Conservation (phyloP, 345 rosid species). For the Moricandia moricandioides region DNA sequence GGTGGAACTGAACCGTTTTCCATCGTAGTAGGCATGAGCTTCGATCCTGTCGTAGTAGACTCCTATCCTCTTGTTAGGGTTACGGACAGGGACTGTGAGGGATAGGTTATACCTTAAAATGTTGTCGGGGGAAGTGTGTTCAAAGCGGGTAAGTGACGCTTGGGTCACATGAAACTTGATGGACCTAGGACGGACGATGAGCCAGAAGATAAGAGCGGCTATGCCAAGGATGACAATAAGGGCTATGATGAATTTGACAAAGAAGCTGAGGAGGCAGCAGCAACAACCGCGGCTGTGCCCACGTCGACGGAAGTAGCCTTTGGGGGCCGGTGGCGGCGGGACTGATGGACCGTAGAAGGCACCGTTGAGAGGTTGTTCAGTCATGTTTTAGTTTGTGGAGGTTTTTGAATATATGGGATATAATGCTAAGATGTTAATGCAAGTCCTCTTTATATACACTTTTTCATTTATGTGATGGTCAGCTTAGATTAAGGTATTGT, state of each 20-base stretch:
- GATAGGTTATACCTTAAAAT: conserved; percentile 44
- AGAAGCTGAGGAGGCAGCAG: conserved; percentile 56
- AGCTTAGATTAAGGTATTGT: conserved; percentile 16
- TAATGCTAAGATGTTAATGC: conserved; percentile 15
- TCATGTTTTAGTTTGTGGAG: conserved; percentile 23
- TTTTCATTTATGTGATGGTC: conserved; percentile 20
- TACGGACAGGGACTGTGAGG: conserved; percentile 53
- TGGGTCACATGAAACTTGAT: conserved; percentile 50
- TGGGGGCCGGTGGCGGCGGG: conserved; percentile 51
- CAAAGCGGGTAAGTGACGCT: conserved; percentile 49
- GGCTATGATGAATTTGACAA: conserved; percentile 45
- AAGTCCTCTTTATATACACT: conserved; percentile 18
- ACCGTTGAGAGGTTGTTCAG: conserved; percentile 54
- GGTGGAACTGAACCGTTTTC: conserved; percentile 36
- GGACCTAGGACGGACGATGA: conserved; percentile 58
- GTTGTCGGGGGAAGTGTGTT: conserved; percentile 36
- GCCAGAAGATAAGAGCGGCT: conserved; percentile 55
- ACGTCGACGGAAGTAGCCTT: conserved; percentile 43
- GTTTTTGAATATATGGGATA: conserved; percentile 22
- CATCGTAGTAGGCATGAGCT: conserved; percentile 47
- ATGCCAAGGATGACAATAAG: conserved; percentile 44
- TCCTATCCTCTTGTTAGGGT: conserved; percentile 62
- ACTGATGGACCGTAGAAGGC: conserved; percentile 72
- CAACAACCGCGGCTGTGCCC: conserved; percentile 53
- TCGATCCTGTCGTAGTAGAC: conserved; percentile 54